phyloP scores from a whole-genome alignment of 495 filamentous ascomycete species.

The Xylona heveae region DNA sequence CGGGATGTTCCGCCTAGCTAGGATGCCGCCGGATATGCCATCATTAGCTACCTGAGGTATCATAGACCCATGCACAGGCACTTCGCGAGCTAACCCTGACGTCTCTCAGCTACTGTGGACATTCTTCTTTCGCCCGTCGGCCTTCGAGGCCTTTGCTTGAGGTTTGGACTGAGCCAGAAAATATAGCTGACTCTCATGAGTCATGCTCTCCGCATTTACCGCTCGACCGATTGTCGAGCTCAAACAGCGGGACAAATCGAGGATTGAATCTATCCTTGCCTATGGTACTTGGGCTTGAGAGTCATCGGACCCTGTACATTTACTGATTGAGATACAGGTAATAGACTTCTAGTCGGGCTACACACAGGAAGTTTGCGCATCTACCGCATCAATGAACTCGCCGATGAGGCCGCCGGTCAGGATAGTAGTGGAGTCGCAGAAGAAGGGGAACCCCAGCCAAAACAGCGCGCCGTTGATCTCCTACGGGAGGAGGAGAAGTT shows the following conservation, averaged over 20 bases:
- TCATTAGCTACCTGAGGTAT: too few relatives aligned
- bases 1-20: too few relatives aligned
- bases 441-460: too few relatives aligned
- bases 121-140: too few relatives aligned
- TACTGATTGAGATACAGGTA: too few relatives aligned
- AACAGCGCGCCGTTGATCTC: constrained; percentile 40
- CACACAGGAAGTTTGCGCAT: constrained; percentile 76
- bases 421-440: too few relatives aligned
- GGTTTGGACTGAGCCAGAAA: too few relatives aligned
- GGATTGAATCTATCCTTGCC: constrained; percentile 82
- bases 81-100: too few relatives aligned
- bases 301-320: neutral
- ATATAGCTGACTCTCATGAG: constrained; percentile 6
- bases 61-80: too few relatives aligned
- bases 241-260: constrained; percentile 78
- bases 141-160: too few relatives aligned
- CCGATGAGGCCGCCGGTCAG: constrained; percentile 10
- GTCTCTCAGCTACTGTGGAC: too few relatives aligned
- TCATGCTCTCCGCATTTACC: constrained; percentile 95
- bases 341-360: constrained; percentile 75
- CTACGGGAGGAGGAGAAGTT: constrained; percentile 87
- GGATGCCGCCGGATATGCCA: too few relatives aligned
- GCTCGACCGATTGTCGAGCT: constrained; percentile 94
- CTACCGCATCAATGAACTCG: constrained; percentile 65
- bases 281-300: constrained; percentile 38